Percentiles rank a stretch among this genome's conserved stretches.
These are phyloP conservation scores for Nemania abortiva DNA, from an alignment of 2,329 filamentous ascomycete genomes.

Conservation along the genomic window DNA sequence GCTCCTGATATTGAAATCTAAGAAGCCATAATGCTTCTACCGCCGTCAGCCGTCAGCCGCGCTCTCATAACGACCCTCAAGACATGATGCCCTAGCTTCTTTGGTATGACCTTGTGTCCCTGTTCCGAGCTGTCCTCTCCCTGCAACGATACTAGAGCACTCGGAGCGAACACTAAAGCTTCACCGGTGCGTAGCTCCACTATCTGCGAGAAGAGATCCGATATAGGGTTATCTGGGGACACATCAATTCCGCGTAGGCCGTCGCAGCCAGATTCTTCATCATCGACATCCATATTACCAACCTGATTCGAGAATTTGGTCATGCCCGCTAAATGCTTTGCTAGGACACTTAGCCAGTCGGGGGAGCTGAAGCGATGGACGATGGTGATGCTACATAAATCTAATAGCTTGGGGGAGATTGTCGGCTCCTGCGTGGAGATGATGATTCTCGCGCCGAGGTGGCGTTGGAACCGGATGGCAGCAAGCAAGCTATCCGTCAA, in stretches of 20 bases:
- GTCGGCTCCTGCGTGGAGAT: conserved; percentile 85
- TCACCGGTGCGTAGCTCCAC: conserved; percentile 59
- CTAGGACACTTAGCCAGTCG: conserved; percentile 33
- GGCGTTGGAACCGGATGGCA: conserved; percentile 77
- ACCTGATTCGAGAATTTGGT: conserved; percentile 17
- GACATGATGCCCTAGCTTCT: conserved; percentile 54
- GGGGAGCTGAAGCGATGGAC: conserved; percentile 37
- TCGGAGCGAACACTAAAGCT: conserved; percentile 61
- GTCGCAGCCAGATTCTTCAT: neutral
- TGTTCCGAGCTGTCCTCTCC: conserved; percentile 27
- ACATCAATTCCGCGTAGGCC: conserved; percentile 21
- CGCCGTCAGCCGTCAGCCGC: conserved; percentile 60
- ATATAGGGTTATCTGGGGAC: conserved; percentile 23
- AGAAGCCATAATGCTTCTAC: conserved; percentile 59
- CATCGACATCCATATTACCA: neutral
- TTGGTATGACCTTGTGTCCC: conserved; percentile 30
- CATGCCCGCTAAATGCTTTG: conserved; percentile 34
- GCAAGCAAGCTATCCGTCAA: conserved; percentile 73
- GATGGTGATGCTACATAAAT: conserved; percentile 68
- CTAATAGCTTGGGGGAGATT: conserved; percentile 74
- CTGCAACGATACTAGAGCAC: conserved; percentile 54
- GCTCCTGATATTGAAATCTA: neutral
- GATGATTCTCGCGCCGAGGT: conserved; percentile 73
- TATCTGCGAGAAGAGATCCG: conserved; percentile 58
- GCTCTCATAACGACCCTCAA: conserved; percentile 57